Evolutionary conservation across 1,284 basidiomycete species (phyloP), one percentile per base, ranked within the genome.

Genomic region (Gastroboletus turbinatus): DNA sequence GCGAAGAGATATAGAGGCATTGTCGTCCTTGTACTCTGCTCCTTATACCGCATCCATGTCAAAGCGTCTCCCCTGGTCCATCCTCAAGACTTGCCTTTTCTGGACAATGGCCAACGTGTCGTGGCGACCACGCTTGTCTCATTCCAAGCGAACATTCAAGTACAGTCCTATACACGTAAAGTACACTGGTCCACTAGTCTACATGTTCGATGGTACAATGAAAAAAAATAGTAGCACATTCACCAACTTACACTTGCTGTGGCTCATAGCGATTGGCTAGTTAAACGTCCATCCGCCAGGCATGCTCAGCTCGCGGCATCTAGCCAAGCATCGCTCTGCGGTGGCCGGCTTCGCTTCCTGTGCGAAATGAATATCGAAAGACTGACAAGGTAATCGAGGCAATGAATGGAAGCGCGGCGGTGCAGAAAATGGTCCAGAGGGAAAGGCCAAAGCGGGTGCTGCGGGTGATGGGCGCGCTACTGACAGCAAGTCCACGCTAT

Each of bases 201-300:
- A 67, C 64, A 67, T 43, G 55, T 64, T 46, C 67, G 35, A 61
- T 50, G n/a, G 49, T 67, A 64, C 67, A 67, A 43, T n/a, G 9
- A 8, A 19, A 47, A 36, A 56, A 51, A 39, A 57, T 49, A 53
- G 52, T 33, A 39, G 36, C 29, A 52, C 47, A 55, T 40, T 11
- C 38, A 30, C 44, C 11, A 47, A 43, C 19, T 49, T 46, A 43
- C 23, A 23, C 11, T 51, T 46, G 21, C 30, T 30, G 29, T 52
- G 11, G 45, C 47, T 17, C 46, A 30, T 49, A 14, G 19, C 19
- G 39, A 35, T 40, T 39, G 48, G 48, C 52, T 57, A 71, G 44
- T 29, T 50, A 43, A 65, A 67, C 17, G 62, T 66, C 73, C 74
- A 76, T 49, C 67, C 69, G 16, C 73, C 72, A 46, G 73, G 74